Conservation (phyloP, 495 filamentous ascomycete species). For the Cetradonia linearis region DNA sequence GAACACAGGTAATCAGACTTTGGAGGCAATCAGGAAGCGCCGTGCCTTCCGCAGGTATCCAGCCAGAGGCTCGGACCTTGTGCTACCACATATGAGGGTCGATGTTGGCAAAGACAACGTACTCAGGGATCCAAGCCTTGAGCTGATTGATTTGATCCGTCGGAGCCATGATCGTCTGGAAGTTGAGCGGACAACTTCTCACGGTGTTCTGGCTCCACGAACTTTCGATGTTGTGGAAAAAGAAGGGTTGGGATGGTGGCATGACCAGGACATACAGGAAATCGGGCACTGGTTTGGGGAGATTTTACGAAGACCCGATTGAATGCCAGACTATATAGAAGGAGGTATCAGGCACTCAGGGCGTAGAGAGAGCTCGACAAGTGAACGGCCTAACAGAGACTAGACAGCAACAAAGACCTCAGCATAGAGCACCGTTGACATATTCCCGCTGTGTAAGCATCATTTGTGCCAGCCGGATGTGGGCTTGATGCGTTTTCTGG, state of each 20-base stretch:
- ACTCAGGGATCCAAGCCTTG: slow-evolving; percentile 19
- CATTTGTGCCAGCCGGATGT: neutral
- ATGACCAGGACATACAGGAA: slow-evolving; percentile 16
- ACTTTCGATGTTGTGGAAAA: slow-evolving; percentile 17
- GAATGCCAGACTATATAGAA: neutral
- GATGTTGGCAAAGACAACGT: slow-evolving; percentile 17
- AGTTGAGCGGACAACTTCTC: neutral
- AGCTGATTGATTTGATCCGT: slow-evolving; percentile 19
- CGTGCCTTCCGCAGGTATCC: slow-evolving; percentile 20
- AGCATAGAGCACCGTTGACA: too few relatives aligned
- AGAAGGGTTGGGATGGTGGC: slow-evolving; percentile 19
- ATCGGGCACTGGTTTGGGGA: slow-evolving; percentile 24
- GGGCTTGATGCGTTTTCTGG: neutral
- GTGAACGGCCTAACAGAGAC: neutral
- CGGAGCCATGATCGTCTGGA: slow-evolving; percentile 14
- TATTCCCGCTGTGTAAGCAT: neutral
- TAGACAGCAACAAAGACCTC: too few relatives aligned
- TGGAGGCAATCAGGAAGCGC: slow-evolving; percentile 9
- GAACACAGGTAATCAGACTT: neutral
- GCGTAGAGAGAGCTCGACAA: neutral
- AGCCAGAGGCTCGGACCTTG: slow-evolving; percentile 17
- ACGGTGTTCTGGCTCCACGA: neutral
- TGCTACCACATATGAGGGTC: slow-evolving; percentile 19
- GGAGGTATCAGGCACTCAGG: neutral
- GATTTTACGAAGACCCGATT: slow-evolving; percentile 10